phyloP scores from a whole-genome alignment of 1,284 basidiomycete species.

The Chalciporus sp. region DNA sequence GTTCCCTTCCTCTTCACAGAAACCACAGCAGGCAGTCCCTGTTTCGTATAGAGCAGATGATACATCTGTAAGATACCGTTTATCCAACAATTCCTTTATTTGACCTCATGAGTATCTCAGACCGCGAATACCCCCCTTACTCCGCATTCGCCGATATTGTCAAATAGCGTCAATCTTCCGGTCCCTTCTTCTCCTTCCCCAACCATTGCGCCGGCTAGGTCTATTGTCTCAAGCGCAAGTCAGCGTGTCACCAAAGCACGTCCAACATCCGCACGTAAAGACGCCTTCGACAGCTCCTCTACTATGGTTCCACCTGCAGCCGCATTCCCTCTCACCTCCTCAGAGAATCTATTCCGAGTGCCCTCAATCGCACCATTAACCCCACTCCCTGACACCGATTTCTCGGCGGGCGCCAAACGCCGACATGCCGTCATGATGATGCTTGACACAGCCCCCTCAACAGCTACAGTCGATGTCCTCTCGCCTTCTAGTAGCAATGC shows the following conservation, averaged over 20 bases:
- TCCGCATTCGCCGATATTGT: slow-evolving; percentile 33
- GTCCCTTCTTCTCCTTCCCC: slow-evolving; percentile 37
- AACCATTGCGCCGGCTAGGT: slow-evolving; percentile 33
- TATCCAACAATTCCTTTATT: neutral
- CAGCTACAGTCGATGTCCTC: slow-evolving; percentile 26
- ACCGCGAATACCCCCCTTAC: slow-evolving; percentile 17
- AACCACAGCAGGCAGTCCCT: slow-evolving; percentile 17
- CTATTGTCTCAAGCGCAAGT: slow-evolving; percentile 11
- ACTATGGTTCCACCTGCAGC: slow-evolving; percentile 12
- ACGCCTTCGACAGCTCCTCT: slow-evolving; percentile 22
- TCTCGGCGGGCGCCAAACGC: slow-evolving; percentile 46
- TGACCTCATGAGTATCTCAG: slow-evolving; percentile 15
- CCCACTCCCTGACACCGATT: slow-evolving; percentile 33
- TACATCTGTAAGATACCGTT: slow-evolving; percentile 20
- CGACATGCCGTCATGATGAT: slow-evolving; percentile 67
- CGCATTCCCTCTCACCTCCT: slow-evolving; percentile 24
- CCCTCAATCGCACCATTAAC: slow-evolving; percentile 20
- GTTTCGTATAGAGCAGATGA: slow-evolving; percentile 23
- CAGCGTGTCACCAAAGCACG: slow-evolving; percentile 34
- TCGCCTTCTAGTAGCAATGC: slow-evolving; percentile 24
- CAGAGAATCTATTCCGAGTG: slow-evolving; percentile 31
- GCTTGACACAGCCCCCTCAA: slow-evolving; percentile 47
- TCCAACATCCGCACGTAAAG: slow-evolving; percentile 27
- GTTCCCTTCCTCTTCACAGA: slow-evolving; percentile 26
- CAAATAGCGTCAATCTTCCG: slow-evolving; percentile 20